These are phyloP conservation scores for Scutellaria minor DNA, from an alignment of 257 asterid genomes.

Conservation along the genomic window DNA sequence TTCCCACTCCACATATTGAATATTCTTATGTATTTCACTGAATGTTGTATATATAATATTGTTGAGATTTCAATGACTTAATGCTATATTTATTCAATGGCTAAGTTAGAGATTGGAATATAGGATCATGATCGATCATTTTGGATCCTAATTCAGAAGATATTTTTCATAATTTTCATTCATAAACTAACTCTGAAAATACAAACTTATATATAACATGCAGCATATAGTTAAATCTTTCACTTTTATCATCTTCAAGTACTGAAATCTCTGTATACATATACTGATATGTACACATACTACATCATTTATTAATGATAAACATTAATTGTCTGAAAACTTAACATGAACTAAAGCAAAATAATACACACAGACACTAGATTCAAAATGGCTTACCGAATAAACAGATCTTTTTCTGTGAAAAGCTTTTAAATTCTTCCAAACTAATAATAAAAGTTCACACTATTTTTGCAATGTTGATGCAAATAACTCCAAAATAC, in stretches of 20 bases:
- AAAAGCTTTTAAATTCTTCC: background rate
- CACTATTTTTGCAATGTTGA: constrained; percentile 32
- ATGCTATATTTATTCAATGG: too few relatives aligned
- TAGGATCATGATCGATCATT: too few relatives aligned
- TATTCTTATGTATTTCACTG: too few relatives aligned
- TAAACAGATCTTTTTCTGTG: background rate
- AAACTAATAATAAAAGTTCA: constrained; percentile 33
- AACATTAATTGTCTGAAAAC: background rate
- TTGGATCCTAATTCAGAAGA: too few relatives aligned
- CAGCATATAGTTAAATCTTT: too few relatives aligned
- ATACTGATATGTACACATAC: background rate
- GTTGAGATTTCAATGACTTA: too few relatives aligned
- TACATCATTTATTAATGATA: background rate
- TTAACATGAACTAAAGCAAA: constrained; percentile 4
- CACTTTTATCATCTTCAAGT: background rate
- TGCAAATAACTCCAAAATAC: constrained; percentile 40
- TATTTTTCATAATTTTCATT: too few relatives aligned
- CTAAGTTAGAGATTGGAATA: too few relatives aligned
- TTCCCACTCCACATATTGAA: too few relatives aligned
- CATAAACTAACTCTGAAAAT: too few relatives aligned
- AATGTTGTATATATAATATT: too few relatives aligned
- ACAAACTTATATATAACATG: too few relatives aligned
- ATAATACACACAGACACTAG: background rate
- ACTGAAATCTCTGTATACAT: background rate
- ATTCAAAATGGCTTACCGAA: constrained; percentile 21